These are phyloP conservation scores for Xylariales sp. DNA, from an alignment of 2,329 filamentous ascomycete species.

Conservation along the genomic window DNA sequence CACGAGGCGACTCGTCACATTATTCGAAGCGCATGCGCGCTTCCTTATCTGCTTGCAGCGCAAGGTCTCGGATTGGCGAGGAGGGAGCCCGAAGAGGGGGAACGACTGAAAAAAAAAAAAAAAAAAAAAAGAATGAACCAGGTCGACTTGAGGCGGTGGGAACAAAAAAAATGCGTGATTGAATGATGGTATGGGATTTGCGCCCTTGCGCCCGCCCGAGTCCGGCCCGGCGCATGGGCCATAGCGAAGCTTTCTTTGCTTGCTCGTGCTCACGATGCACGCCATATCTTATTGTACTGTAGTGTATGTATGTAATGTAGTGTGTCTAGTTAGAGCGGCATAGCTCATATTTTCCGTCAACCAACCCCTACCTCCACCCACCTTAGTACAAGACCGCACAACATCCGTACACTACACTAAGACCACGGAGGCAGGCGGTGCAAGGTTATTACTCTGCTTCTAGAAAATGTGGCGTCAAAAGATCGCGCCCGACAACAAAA, in stretches of 20 bases:
- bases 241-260: background rate
- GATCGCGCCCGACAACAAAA: background rate
- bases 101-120: too few species aligned
- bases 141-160: too few species aligned
- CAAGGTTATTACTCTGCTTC: slow-evolving; percentile 1
- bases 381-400: background rate
- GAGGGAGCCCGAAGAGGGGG: background rate
- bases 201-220: background rate
- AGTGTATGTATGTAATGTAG: too few species aligned
- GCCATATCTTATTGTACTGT: background rate
- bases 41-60: slow-evolving; percentile 7
- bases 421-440: background rate
- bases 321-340: background rate
- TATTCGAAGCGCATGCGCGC: slow-evolving; percentile 1
- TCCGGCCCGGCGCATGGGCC: background rate
- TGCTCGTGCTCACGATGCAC: background rate
- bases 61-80: background rate
- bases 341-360: slow-evolving; percentile 7
- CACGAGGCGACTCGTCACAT: slow-evolving; percentile 12
- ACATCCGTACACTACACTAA: background rate
- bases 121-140: too few species aligned
- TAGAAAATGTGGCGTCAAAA: slow-evolving; percentile 19
- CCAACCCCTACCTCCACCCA: background rate
- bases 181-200: background rate
- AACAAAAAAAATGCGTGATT: too few species aligned